Evolutionary conservation across 306 rosid genomes (phyloP), one percentile per base, ranked within the genome.

Genomic region (Vachellia pachyceras): DNA sequence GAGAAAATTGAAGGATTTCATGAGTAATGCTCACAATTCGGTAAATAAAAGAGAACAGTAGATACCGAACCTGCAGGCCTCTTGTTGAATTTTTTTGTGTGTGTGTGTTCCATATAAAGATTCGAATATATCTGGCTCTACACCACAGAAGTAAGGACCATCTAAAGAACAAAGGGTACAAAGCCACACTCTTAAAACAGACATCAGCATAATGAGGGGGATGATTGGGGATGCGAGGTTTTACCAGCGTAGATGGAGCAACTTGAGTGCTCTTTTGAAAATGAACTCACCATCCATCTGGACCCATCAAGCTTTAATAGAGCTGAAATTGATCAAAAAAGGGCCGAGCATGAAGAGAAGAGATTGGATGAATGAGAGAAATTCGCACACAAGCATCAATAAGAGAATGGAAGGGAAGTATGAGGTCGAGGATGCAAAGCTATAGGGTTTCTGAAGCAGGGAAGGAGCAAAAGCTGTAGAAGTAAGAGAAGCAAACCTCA

Each of bases 81-180:
- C 94, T 86, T 86, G 86, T 95, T 86, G 87, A 95, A 91, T 44
- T 83, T 87, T 86, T 89, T 90, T n/a, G 61, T n/a, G n/a, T 85
- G 86, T 75, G 61, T 80, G 77, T 67, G 91, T 84, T 64, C 95
- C 94, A 73, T 82, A 93, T 82, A 95, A 82, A 22, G 85, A 81
- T 57, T 93, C 64, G 79, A 91, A 91, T 44, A 90, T 84, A 49
- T 87, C 89, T 20, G 95, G 89, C 80, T 95, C 97, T 17, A 84
- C 97, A 5, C 93, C 97, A 69, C 99, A 95, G 80, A 95, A 93
- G 82, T 88, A 91, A 1, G 99, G 97, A 76, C 99, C 97, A 67
- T 95, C 99, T 95, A 87, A 75, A 70, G 37, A 65, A 77, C 14
- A 8, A 29, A 57, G 63, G 64, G 23, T 7, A 13, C 10, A 7